A percentile compares a stretch with the other conserved stretches of the same genome.
Evolutionary conservation across 2,329 filamentous ascomycete genomes (phyloP).

Genomic region (Aureobasidium sp.): DNA sequence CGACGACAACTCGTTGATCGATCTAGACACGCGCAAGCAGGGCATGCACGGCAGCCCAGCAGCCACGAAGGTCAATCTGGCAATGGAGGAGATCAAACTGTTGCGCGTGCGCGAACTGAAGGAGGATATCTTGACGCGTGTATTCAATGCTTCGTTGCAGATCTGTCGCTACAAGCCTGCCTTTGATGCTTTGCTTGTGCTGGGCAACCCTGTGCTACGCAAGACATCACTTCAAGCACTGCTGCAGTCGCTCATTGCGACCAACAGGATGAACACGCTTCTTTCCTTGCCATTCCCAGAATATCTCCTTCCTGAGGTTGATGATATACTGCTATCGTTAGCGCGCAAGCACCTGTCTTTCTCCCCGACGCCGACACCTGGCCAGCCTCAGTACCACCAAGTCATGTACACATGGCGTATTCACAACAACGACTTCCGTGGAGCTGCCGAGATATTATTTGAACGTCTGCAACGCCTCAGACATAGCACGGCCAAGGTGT

Average conservation of each 20-base stretch:
- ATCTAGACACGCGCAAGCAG: slow-evolving; percentile 23
- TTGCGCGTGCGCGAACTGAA: slow-evolving; percentile 34
- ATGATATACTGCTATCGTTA: slow-evolving; percentile 65
- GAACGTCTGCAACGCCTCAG: slow-evolving; percentile 46
- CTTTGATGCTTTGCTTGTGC: slow-evolving; percentile 67
- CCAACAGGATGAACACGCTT: slow-evolving; percentile 34
- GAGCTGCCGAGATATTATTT: slow-evolving; percentile 53
- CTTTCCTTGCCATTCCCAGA: slow-evolving; percentile 71
- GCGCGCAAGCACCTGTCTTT: slow-evolving; percentile 63
- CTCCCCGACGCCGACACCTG: slow-evolving; percentile 29
- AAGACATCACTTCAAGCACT: slow-evolving; percentile 63
- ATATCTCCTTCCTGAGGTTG: slow-evolving; percentile 63
- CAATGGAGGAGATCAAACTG: slow-evolving; percentile 28
- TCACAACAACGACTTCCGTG: slow-evolving; percentile 75
- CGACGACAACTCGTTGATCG: slow-evolving; percentile 19
- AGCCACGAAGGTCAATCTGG: slow-evolving; percentile 20
- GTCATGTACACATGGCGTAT: slow-evolving; percentile 89
- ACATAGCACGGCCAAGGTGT: slow-evolving; percentile 10
- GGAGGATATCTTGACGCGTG: slow-evolving; percentile 67
- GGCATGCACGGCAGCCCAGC: slow-evolving; percentile 23
- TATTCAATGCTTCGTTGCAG: slow-evolving; percentile 75
- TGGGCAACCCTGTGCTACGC: slow-evolving; percentile 64
- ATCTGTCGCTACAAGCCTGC: slow-evolving; percentile 75
- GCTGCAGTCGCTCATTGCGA: slow-evolving; percentile 34
- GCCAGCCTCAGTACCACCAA: slow-evolving; percentile 64